Evolutionary conservation across 257 asterid genomes (phyloP).

Genomic region (Echium plantagineum): DNA sequence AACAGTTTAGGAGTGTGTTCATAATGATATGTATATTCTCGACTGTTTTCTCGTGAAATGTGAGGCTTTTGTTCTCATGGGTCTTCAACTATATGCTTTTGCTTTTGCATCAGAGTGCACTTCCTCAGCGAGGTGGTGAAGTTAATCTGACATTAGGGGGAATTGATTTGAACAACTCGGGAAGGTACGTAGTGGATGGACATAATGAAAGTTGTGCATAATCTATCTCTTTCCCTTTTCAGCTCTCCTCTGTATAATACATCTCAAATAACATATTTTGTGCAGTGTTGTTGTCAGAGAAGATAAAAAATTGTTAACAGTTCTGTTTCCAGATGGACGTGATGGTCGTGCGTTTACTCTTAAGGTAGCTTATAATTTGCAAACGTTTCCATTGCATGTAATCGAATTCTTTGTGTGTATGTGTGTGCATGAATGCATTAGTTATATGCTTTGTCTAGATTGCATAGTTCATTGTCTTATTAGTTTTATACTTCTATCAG

Average conservation of each 20-base stretch:
- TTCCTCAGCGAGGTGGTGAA: slow-evolving; percentile 91
- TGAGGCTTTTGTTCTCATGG: slow-evolving; percentile 1
- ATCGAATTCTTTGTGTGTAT: background rate
- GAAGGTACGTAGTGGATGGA: slow-evolving; percentile 40
- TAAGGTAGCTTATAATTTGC: slow-evolving; percentile 35
- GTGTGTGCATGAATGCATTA: background rate
- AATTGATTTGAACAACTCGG: slow-evolving; percentile 88
- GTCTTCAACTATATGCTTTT: background rate
- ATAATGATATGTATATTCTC: background rate
- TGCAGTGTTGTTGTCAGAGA: slow-evolving; percentile 92
- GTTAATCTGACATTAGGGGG: slow-evolving; percentile 91
- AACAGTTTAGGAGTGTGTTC: background rate
- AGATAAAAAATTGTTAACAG: slow-evolving; percentile 81
- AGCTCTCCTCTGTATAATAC: slow-evolving; percentile 4
- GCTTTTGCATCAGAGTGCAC: slow-evolving; percentile 49
- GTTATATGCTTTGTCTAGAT: background rate
- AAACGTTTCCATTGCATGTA: background rate
- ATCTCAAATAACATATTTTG: slow-evolving; percentile 6
- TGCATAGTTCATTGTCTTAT: background rate
- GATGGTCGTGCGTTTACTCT: slow-evolving; percentile 94
- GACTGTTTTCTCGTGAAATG: background rate
- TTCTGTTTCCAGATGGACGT: slow-evolving; percentile 90
- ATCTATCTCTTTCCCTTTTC: background rate
- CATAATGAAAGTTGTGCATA: background rate
- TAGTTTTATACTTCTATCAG: background rate